Conservation (phyloP, 768 basidiomycete genomes). For the Pholiota conissans region DNA sequence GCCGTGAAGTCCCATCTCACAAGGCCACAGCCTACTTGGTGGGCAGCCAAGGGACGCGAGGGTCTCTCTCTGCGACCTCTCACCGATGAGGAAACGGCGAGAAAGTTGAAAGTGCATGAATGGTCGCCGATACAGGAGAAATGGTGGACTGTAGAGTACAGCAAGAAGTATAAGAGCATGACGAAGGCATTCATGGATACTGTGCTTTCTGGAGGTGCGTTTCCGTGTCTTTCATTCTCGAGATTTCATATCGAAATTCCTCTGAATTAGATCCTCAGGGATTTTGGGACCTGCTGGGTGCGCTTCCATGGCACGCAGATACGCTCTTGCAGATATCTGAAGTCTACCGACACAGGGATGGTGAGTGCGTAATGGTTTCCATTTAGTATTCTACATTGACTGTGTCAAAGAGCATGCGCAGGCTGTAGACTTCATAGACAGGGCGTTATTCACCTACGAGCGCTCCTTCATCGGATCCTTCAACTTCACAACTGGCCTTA, state of each 20-base stretch:
- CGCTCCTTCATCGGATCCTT: conserved; percentile 86
- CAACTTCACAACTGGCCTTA: conserved; percentile 77
- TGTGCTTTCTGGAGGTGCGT: conserved; percentile 79
- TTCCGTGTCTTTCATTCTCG: neutral
- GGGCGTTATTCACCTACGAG: conserved; percentile 94
- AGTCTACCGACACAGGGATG: conserved; percentile 85
- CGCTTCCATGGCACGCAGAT: conserved; percentile 90
- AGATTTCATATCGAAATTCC: neutral
- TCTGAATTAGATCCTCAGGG: conserved; percentile 67
- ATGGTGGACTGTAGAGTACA: conserved; percentile 91
- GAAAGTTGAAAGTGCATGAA: conserved; percentile 39
- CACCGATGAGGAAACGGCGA: conserved; percentile 50
- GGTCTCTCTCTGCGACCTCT: conserved; percentile 69
- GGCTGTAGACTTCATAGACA: conserved; percentile 86
- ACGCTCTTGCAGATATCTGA: conserved; percentile 87
- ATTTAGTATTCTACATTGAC: neutral
- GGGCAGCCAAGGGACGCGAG: conserved; percentile 64
- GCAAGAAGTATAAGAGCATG: conserved; percentile 78
- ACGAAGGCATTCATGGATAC: conserved; percentile 80
- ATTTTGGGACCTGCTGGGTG: conserved; percentile 73
- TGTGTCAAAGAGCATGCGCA: conserved; percentile 65
- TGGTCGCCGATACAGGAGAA: conserved; percentile 58
- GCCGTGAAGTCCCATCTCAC: conserved; percentile 70
- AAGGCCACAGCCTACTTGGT: conserved; percentile 76
- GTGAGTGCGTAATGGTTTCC: conserved; percentile 35